Conservation (phyloP, 495 filamentous ascomycete species). For the Penicillium alfredii region DNA sequence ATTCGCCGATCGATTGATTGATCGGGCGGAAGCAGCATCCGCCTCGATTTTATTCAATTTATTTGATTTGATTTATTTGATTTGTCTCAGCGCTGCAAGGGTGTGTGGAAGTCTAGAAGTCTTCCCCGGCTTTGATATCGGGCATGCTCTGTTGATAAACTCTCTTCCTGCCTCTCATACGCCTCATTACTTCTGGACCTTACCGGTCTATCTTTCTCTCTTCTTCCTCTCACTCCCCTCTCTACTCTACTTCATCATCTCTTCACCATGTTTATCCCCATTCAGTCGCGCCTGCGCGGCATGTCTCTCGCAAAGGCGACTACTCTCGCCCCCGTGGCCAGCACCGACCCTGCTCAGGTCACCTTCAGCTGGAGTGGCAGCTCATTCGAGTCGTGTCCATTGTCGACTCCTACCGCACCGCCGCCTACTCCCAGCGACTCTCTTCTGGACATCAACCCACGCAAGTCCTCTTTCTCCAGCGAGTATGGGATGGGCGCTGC, state of each 20-base stretch:
- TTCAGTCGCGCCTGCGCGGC: slow-evolving; percentile 22
- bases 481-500: slow-evolving; percentile 38
- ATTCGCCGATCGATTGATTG: slow-evolving; percentile 16
- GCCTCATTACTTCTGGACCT: no score
- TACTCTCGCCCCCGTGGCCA: slow-evolving; percentile 20
- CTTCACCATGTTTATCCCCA: slow-evolving; percentile 22
- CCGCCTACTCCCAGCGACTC: slow-evolving; percentile 37
- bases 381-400: slow-evolving; percentile 30
- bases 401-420: slow-evolving; percentile 34
- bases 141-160: slow-evolving; percentile 4
- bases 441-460: slow-evolving; percentile 40
- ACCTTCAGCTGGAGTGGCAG: slow-evolving; percentile 39
- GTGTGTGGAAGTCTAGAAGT: slow-evolving; percentile 28
- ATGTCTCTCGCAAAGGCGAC: slow-evolving; percentile 22
- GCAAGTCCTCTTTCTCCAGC: slow-evolving; percentile 44
- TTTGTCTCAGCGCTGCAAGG: slow-evolving; percentile 26
- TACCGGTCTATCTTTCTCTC: not conserved
- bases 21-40: slow-evolving; percentile 17
- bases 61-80: slow-evolving; percentile 7
- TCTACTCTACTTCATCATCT: not conserved
- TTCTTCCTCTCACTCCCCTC: slow-evolving; percentile 1
- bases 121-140: slow-evolving; percentile 22
- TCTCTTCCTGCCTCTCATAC: slow-evolving; percentile 1
- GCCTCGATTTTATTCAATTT: slow-evolving; percentile 8
- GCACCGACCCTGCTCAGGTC: slow-evolving; percentile 25